A percentile compares a stretch with the other conserved stretches of the same genome.
Evolutionary conservation across 2,329 filamentous ascomycete species (phyloP).

Genomic region (Mycosphaerella sp.): DNA sequence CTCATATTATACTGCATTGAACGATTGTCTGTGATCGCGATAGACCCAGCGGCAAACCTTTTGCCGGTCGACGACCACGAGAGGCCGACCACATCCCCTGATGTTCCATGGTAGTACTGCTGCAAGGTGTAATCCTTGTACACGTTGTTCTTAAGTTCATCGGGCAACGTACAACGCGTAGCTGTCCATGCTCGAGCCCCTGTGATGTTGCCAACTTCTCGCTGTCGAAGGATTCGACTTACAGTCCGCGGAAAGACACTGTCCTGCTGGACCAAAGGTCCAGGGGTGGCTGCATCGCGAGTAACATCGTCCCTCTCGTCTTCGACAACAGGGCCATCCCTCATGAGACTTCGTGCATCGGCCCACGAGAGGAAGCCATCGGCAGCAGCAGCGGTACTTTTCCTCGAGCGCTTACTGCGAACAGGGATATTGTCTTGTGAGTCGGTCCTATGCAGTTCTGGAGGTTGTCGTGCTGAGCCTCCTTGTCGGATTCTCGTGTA

Average conservation of each 20-base stretch:
- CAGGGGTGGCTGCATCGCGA: neutral
- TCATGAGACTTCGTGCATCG: slow-evolving; percentile 11
- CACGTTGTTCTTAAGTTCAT: slow-evolving; percentile 31
- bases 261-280: slow-evolving; percentile 13
- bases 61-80: slow-evolving; percentile 53
- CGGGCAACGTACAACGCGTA: slow-evolving; percentile 9
- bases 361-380: slow-evolving; percentile 27
- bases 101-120: slow-evolving; percentile 51
- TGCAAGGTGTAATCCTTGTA: slow-evolving; percentile 40
- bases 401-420: slow-evolving; percentile 10
- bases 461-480: neutral
- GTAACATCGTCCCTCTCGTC: neutral
- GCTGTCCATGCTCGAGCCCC: slow-evolving; percentile 19
- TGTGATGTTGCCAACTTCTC: slow-evolving; percentile 24
- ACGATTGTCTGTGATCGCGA: slow-evolving; percentile 49
- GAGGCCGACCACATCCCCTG: slow-evolving; percentile 51
- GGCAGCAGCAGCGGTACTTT: slow-evolving; percentile 5
- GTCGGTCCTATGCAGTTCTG: neutral
- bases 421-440: slow-evolving; percentile 1
- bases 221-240: slow-evolving; percentile 23
- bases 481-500: slow-evolving; percentile 14
- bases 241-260: slow-evolving; percentile 18
- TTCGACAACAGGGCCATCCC: neutral
- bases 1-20: slow-evolving; percentile 57
- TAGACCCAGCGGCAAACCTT: slow-evolving; percentile 52